Base-by-base conservation (phyloP, 2,329 filamentous ascomycete genomes). In the Colletotrichum musicola region DNA sequence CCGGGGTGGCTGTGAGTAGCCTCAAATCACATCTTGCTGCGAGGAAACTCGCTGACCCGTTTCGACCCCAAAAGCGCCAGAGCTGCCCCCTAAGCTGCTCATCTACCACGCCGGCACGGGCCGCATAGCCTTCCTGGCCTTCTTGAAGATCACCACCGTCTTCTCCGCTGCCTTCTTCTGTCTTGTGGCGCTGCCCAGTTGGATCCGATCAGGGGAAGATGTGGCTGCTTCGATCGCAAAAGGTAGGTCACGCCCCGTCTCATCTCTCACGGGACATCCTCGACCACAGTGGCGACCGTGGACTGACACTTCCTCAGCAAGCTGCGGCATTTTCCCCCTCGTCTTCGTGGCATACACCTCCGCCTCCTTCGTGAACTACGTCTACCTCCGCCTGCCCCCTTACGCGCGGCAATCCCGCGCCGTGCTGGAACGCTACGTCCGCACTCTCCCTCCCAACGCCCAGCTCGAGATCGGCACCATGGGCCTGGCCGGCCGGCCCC, bases 91-190 rank as follows among this genome's bases (percentile, higher is more conserved):
- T 71, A 82, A 82, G 14, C 76, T 95, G 30, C 85, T 94, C 72
- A 87, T 97, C 70, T 97, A 93, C 78, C 92, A 94, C 80, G 90
- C 90, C 61, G 92, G 93, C 60, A 91, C 88, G 0, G 85, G 85
- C 9, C 86, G 88, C 66, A 91, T 88, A 35, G 88, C 89, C 6
- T 90, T 92, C 72, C 80, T 95, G 53, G 92, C 91, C 56, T 87
- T 89, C 75, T 78, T 93, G 70, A 93, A 94, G 74, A 81, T 95
- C 64, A 89, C 89, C 1, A 90, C 91, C 3, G 84, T 96, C 47
- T 88, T 94, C 69, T 78, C 92, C 46, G 91, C 91, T 64, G 85
- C 85, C 22, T 88, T 92, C 72, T 93, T 93, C 74, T 85, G 84
- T 71, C 79, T 91, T 59, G 80, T 93, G 27, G 84, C 90, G 57